Evolutionary conservation across 129 eudicot species (phyloP), one percentile per base, ranked within the genome.

Genomic region (Lonicera japonica): DNA sequence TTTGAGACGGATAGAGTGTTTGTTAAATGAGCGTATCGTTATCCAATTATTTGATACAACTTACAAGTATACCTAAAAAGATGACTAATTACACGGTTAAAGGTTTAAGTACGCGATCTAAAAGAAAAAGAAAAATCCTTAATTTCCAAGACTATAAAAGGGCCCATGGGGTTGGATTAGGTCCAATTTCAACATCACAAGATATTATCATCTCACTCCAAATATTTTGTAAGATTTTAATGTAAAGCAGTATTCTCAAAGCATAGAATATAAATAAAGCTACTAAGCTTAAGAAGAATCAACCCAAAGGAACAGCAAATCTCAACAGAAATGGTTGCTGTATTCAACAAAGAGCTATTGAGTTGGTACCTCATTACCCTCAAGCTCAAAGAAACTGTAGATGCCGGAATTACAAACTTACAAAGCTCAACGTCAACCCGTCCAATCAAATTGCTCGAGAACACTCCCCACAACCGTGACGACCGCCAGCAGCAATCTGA

Each of bases 281-380:
- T 63, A 8, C 11, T 50, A 0, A 13, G 1, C 11, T 41, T 67
- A 3, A 9, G 56, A 21, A 12, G 43, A 14, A 56, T 18, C 38
- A 58, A 10, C 62, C 36, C 13, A 46, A 19, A 41, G 4, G 40
- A 43, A 36, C 60, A 16, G 25, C 43, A 16, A 2, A 61, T 5
- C 36, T 29, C 36, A 39, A 39, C 34, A 40, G 70, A 73, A 77
- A 90, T 90, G 97, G 97, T 87, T 41, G 95, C 84, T 53, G 95
- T 90, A 12, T 86, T 77, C 86, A 86, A 87, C 95, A 87, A 90
- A 61, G 94, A 87, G 46, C 84, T 90, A 5, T 81, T 90, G 63
- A 87, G 97, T 58, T 90, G 97, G 97, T 87, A 90, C 69, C 80
- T 90, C 59, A 84, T 90, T 18, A 79, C 97, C 53, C 87, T 86